Conservation (phyloP, 1,284 basidiomycete species). For the Puccinia novopanici region DNA sequence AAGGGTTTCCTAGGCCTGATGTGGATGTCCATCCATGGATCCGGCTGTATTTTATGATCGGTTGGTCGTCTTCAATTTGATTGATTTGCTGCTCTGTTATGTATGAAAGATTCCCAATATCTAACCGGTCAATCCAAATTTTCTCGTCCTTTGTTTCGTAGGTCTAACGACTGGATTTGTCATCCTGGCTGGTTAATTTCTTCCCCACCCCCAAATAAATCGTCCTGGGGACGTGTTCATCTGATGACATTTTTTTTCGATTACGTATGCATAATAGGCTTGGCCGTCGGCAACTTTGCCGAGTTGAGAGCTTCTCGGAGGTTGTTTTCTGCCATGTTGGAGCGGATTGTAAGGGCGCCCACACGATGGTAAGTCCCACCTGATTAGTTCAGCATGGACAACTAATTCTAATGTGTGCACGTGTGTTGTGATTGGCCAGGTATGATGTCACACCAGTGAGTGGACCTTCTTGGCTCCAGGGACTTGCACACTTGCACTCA, state of each 20-base stretch:
- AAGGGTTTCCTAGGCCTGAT: conserved; percentile 45
- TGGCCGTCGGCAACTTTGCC: conserved; percentile 41
- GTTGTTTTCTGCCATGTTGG: conserved; percentile 57
- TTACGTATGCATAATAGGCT: neutral
- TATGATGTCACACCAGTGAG: conserved; percentile 49
- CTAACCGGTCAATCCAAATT: neutral
- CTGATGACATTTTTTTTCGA: too few species aligned
- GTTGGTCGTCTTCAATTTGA: neutral
- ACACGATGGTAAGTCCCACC: conserved; percentile 34
- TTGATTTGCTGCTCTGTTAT: neutral
- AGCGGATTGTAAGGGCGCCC: conserved; percentile 61
- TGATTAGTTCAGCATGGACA: neutral
- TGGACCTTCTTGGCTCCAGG: neutral
- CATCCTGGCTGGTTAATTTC: conserved; percentile 33
- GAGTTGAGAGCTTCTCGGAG: conserved; percentile 42
- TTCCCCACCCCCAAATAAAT: neutral
- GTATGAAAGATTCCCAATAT: too few species aligned
- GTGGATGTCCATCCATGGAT: conserved; percentile 47
- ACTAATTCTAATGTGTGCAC: neutral
- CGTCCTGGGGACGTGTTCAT: too few species aligned
- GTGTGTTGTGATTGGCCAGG: conserved; percentile 20
- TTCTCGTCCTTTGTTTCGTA: neutral
- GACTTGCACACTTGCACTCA: neutral
- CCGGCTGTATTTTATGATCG: conserved; percentile 31
- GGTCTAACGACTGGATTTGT: conserved; percentile 35